Base-by-base conservation (phyloP, 495 filamentous ascomycete genomes). In the Annulohypoxylon maeteangense region DNA sequence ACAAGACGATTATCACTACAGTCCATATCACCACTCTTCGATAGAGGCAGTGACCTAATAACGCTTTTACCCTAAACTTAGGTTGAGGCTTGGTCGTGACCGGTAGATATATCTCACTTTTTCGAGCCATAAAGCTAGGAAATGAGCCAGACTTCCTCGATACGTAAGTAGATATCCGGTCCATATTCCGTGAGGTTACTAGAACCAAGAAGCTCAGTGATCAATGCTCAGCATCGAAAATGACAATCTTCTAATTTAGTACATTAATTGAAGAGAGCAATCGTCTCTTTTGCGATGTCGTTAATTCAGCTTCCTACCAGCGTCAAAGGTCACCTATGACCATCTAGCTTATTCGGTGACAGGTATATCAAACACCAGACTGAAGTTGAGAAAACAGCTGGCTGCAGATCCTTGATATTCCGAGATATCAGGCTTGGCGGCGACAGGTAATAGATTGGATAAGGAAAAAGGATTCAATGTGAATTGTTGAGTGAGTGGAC, bases 1-100 rank as follows among this genome's bases (percentile, higher is more conserved):
- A 47, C 8, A 85, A 16, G 7, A 74, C 14, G 16, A 84, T 54
- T 6, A 71, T 22, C 3, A 75, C 64, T 25, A 77, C 34, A 29
- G 60, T 75, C 82, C 81, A 83, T 76, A 82, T 70, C 23, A 82
- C 67, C 2, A 84, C 76, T 58, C 82, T 74, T 44, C 82, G 77
- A 57, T 83, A 83, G 4, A 83, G 63, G 51, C 79, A 82, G 45
- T 83, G 78, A 10, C 78, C 74, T 27, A 82, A 34, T 7, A 83
- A 55, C 7, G 79, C 64, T 44, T 70, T 75, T 1, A 78, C 55
- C 51, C 66, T 78, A 67, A 59, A 79, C 65, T 65, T 80, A 47
- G 50, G 70, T 22, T 74, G 65, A 8, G 65, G 59, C 31, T 76
- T 75, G 4, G 58, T 68, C 11, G 71, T 65, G 27, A 62, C 40